Evolutionary conservation across 768 basidiomycete species (phyloP).

Genomic region (Lactifluus piperatus): DNA sequence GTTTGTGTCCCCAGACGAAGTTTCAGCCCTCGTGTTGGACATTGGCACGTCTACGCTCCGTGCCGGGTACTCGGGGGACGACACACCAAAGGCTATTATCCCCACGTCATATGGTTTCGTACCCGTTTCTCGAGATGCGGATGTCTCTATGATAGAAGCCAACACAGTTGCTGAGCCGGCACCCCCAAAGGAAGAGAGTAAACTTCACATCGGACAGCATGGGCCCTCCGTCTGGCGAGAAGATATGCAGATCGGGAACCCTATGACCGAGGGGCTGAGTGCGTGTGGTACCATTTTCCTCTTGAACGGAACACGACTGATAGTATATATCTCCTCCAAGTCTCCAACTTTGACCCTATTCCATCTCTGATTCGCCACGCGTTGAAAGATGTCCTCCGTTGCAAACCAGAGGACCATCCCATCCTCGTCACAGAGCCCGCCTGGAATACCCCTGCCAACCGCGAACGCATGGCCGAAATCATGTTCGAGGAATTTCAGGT

Average conservation of each 20-base stretch:
- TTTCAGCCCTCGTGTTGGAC: slow-evolving; percentile 94
- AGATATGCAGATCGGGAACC: slow-evolving; percentile 82
- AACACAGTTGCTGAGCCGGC: slow-evolving; percentile 30
- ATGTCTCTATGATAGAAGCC: slow-evolving; percentile 49
- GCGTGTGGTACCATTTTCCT: slow-evolving; percentile 26
- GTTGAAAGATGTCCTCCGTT: slow-evolving; percentile 65
- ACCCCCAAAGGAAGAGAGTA: slow-evolving; percentile 37
- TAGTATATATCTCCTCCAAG: slow-evolving; percentile 29
- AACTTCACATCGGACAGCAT: slow-evolving; percentile 77
- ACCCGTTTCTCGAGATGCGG: slow-evolving; percentile 34
- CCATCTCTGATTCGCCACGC: slow-evolving; percentile 67
- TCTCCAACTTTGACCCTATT: slow-evolving; percentile 70
- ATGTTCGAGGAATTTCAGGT: slow-evolving; percentile 95
- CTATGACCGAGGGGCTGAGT: slow-evolving; percentile 82
- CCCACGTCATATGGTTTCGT: slow-evolving; percentile 84
- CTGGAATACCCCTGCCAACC: slow-evolving; percentile 90
- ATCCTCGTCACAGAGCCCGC: slow-evolving; percentile 90
- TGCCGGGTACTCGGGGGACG: slow-evolving; percentile 96
- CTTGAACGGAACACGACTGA: neutral
- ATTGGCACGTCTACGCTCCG: slow-evolving; percentile 85
- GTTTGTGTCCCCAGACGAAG: slow-evolving; percentile 60
- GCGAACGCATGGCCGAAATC: slow-evolving; percentile 93
- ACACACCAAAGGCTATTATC: slow-evolving; percentile 86
- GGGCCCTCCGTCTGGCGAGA: slow-evolving; percentile 86
- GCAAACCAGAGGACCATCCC: slow-evolving; percentile 78